phyloP scores from a whole-genome alignment of 768 basidiomycete species.

The Paxillus involutus region DNA sequence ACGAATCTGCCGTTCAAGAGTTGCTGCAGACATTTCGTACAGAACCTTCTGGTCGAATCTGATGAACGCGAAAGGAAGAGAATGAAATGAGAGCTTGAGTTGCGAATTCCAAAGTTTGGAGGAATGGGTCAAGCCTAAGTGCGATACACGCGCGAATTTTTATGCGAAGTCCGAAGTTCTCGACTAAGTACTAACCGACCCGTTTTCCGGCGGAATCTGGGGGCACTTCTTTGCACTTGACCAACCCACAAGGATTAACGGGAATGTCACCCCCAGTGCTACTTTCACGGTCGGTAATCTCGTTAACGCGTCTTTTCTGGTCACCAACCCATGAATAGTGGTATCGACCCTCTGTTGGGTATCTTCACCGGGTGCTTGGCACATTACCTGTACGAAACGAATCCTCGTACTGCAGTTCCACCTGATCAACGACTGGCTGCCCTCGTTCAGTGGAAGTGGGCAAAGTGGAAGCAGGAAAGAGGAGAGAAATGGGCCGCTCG shows the following conservation, averaged over 20 bases:
- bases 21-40: slow-evolving; percentile 47
- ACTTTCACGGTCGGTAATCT: slow-evolving; percentile 30
- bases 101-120: slow-evolving; percentile 3
- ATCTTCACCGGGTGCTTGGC: slow-evolving; percentile 78
- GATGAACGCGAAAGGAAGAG: slow-evolving; percentile 5
- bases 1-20: slow-evolving; percentile 79
- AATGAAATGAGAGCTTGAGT: not conserved
- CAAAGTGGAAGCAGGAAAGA: slow-evolving; percentile 33
- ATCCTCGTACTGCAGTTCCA: slow-evolving; percentile 69
- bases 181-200: slow-evolving; percentile 20
- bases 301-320: not conserved
- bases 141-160: slow-evolving; percentile 24
- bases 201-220: slow-evolving; percentile 23
- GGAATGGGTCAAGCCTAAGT: not conserved
- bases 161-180: slow-evolving; percentile 12
- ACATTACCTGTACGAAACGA: slow-evolving; percentile 76
- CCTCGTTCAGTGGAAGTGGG: slow-evolving; percentile 70
- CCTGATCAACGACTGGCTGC: slow-evolving; percentile 52
- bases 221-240: slow-evolving; percentile 1
- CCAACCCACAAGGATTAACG: not conserved
- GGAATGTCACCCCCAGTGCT: slow-evolving; percentile 44
- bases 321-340: slow-evolving; percentile 36
- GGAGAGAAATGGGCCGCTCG: slow-evolving; percentile 5
- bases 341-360: slow-evolving; percentile 71
- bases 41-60: not conserved